These are phyloP conservation scores for Picochlorum sp. DNA, from an alignment of 139 green algal species.

Conservation along the genomic window DNA sequence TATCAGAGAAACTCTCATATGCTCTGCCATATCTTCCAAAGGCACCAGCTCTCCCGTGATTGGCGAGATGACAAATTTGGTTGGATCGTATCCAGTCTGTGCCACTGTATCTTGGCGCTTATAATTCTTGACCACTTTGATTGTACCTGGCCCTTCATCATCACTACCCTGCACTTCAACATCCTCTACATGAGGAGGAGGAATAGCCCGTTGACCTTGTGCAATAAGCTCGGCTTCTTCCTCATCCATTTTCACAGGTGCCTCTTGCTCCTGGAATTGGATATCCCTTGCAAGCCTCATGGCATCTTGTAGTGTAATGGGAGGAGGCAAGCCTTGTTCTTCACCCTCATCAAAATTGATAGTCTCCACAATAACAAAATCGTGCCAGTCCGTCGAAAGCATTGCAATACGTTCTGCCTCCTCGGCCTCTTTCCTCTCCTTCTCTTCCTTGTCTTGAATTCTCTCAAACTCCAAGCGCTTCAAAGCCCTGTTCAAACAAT, in stretches of 20 bases:
- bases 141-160: constrained; percentile 36
- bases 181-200: neutral
- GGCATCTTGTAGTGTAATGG: constrained; percentile 76
- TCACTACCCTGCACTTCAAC: constrained; percentile 45
- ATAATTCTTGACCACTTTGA: constrained; percentile 89
- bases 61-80: constrained; percentile 80
- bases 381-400: constrained; percentile 91
- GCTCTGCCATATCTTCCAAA: constrained; percentile 75
- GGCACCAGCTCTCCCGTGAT: constrained; percentile 86
- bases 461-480: constrained; percentile 85
- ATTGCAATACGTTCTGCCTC: constrained; percentile 84
- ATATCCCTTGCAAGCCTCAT: constrained; percentile 12
- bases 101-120: constrained; percentile 42
- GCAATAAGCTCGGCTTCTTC: constrained; percentile 75
- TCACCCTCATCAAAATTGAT: constrained; percentile 92
- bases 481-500: constrained; percentile 65
- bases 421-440: constrained; percentile 57
- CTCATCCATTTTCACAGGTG: constrained; percentile 70
- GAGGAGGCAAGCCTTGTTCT: constrained; percentile 78
- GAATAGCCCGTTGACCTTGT: constrained; percentile 13
- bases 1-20: constrained; percentile 83
- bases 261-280: constrained; percentile 11
- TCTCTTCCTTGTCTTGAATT: constrained; percentile 54
- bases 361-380: constrained; percentile 95
- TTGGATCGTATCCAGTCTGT: constrained; percentile 12